Conservation (phyloP, 1,284 basidiomycete species). For the Neolentinus lepideus region DNA sequence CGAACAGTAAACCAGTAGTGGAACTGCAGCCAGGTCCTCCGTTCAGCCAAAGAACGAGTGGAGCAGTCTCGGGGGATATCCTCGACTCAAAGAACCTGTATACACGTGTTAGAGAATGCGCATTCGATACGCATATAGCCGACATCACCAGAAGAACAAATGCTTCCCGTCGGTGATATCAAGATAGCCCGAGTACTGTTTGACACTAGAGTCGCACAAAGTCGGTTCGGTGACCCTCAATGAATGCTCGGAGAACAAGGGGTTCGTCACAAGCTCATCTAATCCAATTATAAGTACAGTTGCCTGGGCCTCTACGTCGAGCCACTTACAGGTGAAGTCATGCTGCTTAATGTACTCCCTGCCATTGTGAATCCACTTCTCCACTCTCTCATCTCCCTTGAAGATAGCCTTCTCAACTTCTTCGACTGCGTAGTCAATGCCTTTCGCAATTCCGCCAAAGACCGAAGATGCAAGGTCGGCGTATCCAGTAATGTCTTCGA, state of each 20-base stretch:
- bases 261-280: slow-evolving; percentile 75
- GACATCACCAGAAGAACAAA: slow-evolving; percentile 75
- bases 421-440: slow-evolving; percentile 34
- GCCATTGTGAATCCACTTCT: slow-evolving; percentile 32
- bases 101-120: slow-evolving; percentile 11
- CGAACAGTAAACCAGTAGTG: slow-evolving; percentile 77
- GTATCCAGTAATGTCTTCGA: slow-evolving; percentile 19
- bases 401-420: slow-evolving; percentile 18
- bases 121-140: slow-evolving; percentile 11
- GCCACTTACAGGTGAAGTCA: slow-evolving; percentile 47
- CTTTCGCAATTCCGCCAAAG: slow-evolving; percentile 22
- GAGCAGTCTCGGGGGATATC: slow-evolving; percentile 64
- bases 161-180: slow-evolving; percentile 84
- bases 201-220: slow-evolving; percentile 77
- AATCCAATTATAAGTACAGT: not conserved
- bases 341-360: slow-evolving; percentile 62
- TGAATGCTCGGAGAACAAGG: slow-evolving; percentile 62
- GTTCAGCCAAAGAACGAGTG: slow-evolving; percentile 86
- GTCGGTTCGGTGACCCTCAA: slow-evolving; percentile 68
- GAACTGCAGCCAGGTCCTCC: slow-evolving; percentile 78
- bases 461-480: slow-evolving; percentile 7
- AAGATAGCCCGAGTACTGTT: slow-evolving; percentile 87
- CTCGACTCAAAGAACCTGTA: slow-evolving; percentile 82
- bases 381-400: slow-evolving; percentile 34
- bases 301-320: not conserved